Evolutionary conservation across 176 grass and related monocot species (phyloP).

Genomic region (Musa beccarii): DNA sequence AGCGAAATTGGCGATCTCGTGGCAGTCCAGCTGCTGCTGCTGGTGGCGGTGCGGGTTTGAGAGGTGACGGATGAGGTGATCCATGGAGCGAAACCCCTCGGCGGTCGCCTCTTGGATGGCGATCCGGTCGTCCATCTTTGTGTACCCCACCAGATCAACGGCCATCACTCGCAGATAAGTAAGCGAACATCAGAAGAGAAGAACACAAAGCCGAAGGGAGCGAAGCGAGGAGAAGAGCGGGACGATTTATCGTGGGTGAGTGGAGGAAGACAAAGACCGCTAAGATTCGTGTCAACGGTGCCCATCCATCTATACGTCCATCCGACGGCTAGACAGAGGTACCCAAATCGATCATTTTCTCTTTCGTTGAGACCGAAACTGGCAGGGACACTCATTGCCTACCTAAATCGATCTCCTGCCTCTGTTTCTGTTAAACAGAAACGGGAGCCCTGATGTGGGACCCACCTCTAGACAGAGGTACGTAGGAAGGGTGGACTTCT

Average conservation of each 20-base stretch:
- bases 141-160: conserved; percentile 44
- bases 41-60: conserved; percentile 18
- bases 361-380: neutral
- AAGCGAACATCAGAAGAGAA: neutral
- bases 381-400: no score
- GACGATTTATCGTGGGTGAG: neutral
- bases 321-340: neutral
- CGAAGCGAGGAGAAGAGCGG: neutral
- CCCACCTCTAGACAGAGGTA: neutral
- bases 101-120: conserved; percentile 69
- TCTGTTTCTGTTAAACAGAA: no score
- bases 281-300: neutral
- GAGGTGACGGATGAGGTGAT: conserved; percentile 60
- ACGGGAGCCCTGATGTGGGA: neutral
- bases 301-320: neutral
- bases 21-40: conserved; percentile 35
- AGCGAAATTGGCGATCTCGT: conserved; percentile 65
- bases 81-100: conserved; percentile 57
- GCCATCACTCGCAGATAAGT: conserved; percentile 8
- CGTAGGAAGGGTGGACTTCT: neutral
- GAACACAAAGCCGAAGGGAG: neutral
- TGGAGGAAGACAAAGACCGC: neutral
- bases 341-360: neutral
- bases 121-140: conserved; percentile 51
- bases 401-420: no score